phyloP scores from a whole-genome alignment of 2,329 filamentous ascomycete genomes.

The Lithohypha guttulata region DNA sequence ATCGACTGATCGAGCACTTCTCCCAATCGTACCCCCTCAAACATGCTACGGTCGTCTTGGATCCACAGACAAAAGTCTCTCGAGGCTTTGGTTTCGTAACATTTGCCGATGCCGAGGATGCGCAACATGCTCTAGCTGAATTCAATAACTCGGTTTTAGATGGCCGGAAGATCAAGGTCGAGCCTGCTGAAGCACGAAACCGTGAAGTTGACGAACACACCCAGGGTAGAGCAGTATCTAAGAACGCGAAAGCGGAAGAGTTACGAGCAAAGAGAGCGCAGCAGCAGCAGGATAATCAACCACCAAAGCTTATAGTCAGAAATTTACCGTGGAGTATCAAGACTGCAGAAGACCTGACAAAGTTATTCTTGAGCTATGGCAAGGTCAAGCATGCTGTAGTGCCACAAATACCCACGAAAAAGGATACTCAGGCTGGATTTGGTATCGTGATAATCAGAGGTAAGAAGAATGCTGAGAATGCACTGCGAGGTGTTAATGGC shows the following conservation, averaged over 20 bases:
- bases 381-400: slow-evolving; percentile 83
- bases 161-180: slow-evolving; percentile 72
- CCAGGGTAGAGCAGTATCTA: slow-evolving; percentile 27
- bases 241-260: slow-evolving; percentile 27
- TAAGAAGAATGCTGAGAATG: slow-evolving; percentile 81
- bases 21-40: slow-evolving; percentile 91
- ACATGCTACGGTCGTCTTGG: slow-evolving; percentile 84
- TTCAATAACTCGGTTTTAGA: slow-evolving; percentile 68
- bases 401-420: slow-evolving; percentile 51
- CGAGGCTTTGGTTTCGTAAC: slow-evolving; percentile 95
- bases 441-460: slow-evolving; percentile 85
- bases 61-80: slow-evolving; percentile 74
- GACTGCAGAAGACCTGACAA: slow-evolving; percentile 64
- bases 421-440: slow-evolving; percentile 65
- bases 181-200: slow-evolving; percentile 76
- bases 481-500: slow-evolving; percentile 74
- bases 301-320: slow-evolving; percentile 73
- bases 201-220: slow-evolving; percentile 49
- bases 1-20: slow-evolving; percentile 77
- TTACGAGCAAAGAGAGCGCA: slow-evolving; percentile 42
- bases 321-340: slow-evolving; percentile 97
- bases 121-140: slow-evolving; percentile 65
- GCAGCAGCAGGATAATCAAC: slow-evolving; percentile 48
- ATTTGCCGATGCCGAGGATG: slow-evolving; percentile 87
- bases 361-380: slow-evolving; percentile 75